phyloP scores from a whole-genome alignment of 352 stramenopile species.

The Pythium plurisporium region DNA sequence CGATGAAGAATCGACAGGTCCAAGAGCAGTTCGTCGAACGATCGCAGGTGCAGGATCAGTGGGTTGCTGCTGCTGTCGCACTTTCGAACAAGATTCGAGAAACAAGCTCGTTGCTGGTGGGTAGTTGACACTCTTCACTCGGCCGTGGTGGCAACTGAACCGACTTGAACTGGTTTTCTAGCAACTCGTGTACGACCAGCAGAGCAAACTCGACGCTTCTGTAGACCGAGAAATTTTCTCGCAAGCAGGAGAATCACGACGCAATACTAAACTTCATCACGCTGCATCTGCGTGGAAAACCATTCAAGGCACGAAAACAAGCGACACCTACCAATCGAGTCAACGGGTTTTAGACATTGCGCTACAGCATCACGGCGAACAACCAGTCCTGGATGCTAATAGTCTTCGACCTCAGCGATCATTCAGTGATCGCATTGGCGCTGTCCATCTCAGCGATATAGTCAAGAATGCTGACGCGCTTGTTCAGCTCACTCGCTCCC shows the following conservation, averaged over 20 bases:
- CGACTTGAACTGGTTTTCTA: conserved; percentile 7
- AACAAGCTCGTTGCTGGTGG: conserved; percentile 27
- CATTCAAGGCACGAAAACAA: conserved; percentile 23
- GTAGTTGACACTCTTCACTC: too few relatives aligned
- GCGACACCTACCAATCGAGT: conserved; percentile 19
- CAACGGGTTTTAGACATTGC: conserved; percentile 30
- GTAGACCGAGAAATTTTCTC: conserved; percentile 32
- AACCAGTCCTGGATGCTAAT: conserved; percentile 30
- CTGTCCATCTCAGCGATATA: conserved; percentile 29
- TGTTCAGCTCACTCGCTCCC: conserved; percentile 25
- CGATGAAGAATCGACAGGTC: conserved; percentile 35
- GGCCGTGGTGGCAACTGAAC: too few relatives aligned
- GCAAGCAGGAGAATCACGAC: conserved; percentile 21
- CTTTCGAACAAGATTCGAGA: conserved; percentile 39
- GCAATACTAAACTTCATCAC: conserved; percentile 23
- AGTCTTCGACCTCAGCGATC: conserved; percentile 19
- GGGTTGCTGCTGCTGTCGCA: conserved; percentile 28
- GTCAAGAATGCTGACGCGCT: conserved; percentile 33
- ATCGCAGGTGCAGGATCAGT: conserved; percentile 39
- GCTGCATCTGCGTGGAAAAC: conserved; percentile 26
- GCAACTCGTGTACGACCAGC: conserved; percentile 42
- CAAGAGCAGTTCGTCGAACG: conserved; percentile 34
- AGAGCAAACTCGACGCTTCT: conserved; percentile 27
- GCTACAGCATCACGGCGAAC: conserved; percentile 29
- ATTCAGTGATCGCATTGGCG: conserved; percentile 8